Evolutionary conservation across 371 early-diverging fungal species (phyloP), one percentile per base, ranked within the genome.

Genomic region (Mycotypha africana): DNA sequence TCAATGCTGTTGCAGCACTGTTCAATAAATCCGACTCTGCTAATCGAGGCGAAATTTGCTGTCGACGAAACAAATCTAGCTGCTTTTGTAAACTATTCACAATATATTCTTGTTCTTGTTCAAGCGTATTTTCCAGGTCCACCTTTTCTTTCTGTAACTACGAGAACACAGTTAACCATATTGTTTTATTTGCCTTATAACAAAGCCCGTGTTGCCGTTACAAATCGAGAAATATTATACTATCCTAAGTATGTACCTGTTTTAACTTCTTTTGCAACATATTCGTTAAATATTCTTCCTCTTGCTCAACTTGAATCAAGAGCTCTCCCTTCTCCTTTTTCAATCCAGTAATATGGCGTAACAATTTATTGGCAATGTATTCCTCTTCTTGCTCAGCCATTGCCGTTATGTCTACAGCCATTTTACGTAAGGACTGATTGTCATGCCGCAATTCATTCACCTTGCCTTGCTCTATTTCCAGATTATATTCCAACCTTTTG

Each of bases 81-180:
- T 81, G 84, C 40, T 78, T 82, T 42, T 74, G 84, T 25, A 81
- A 62, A 38, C 65, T 71, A 54, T 90, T 90, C 31, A 90, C 88
- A 45, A 89, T 78, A 38, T 77, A 81, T 61, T 89, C 91, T 56
- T 90, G 91, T 49, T 89, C 90, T 57, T 85, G 88, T 52, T 90
- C 91, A 47, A 90, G 58, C 1, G 85, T 82, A 51, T 79, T 86
- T 43, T 90, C 91, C 63, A 90, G 64, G 37, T 88, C 83, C 45
- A 87, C 70, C 58, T 89, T 90, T 56, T 90, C 91, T 47, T 82
- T 78, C 52, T 89, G 85, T 34, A 89, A 63, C 47, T 47, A 40
- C 5, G 23, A 21, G 11, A 28, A 36, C n/a, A n/a, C n/a, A n/a
- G n/a, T n/a, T n/a, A n/a, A n/a, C n/a, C n/a, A n/a, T n/a, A n/a